Evolutionary conservation across 2,329 filamentous ascomycete species (phyloP), one percentile per base, ranked within the genome.

Genomic region (Colletotrichum cuscutae): DNA sequence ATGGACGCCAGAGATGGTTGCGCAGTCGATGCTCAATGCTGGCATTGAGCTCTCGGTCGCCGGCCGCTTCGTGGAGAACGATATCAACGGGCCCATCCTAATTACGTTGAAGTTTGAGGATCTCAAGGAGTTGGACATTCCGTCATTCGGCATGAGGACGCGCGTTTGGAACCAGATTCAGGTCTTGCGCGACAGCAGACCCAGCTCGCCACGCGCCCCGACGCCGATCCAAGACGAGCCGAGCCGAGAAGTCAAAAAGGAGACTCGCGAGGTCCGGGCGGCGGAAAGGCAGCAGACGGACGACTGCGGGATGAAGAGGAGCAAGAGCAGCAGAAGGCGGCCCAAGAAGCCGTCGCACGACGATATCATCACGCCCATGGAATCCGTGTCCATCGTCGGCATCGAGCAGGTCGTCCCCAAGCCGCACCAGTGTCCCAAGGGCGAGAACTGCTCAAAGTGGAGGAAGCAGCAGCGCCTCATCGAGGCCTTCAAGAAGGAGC

Each of bases 61-160:
- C 12, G 92, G 97, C 78, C 94, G 93, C 77, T 98, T 99, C 78
- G 89, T 95, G 74, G 90, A 93, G 78, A 97, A 99, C 81, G 96
- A 99, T 80, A 98, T 99, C 81, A 95, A 93, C 30, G 96, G 96
- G 15, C 88, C 91, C 5, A 94, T 98, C 68, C 86, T 98, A 24
- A 91, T 97, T 65, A 95, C 96, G n/a, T 86, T 99, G 56, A 95
- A 97, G 79, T 95, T 96, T 77, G 95, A 97, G 75, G 95, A 97
- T 77, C 85, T 97, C 69, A 93, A 93, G 81, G 94, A 97, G 82
- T 88, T 97, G 22, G 92, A 92, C 76, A 96, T 97, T 68, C 87
- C 89, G 72, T 96, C 94, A 1, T 96, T 97, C 79, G 94, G 94
- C 56, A 93, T 95, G 77, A 88, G 94, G 73, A 94, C 93, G 76